These are phyloP conservation scores for Conringia planisiliqua DNA, from an alignment of 345 rosid species.

Conservation along the genomic window DNA sequence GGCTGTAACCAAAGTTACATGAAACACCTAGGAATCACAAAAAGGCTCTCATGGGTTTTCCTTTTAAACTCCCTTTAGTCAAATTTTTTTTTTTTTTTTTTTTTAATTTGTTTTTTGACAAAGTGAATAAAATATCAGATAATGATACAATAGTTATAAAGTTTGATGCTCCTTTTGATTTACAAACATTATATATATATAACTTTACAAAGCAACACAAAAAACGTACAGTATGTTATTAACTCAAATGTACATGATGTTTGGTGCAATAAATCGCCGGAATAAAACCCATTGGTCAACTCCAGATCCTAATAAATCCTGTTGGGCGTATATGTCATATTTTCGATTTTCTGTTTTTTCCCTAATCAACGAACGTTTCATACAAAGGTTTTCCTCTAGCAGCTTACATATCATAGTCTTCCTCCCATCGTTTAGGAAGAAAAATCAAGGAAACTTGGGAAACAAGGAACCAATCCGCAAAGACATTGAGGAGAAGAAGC, in stretches of 20 bases:
- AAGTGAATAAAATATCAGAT: not conserved
- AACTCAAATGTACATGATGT: not conserved
- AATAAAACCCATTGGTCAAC: not conserved
- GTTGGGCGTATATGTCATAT: not conserved
- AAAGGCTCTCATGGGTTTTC: too few relatives aligned
- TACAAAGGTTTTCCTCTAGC: not conserved
- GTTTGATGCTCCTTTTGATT: not conserved
- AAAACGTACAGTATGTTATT: not conserved
- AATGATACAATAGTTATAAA: not conserved
- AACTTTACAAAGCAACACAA: not conserved
- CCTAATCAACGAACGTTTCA: not conserved
- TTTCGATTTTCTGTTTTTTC: not conserved
- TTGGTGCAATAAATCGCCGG: not conserved
- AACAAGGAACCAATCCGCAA: conserved; percentile 13
- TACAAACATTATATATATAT: not conserved
- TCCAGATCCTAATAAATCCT: not conserved
- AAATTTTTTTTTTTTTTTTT: too few relatives aligned
- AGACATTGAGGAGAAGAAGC: conserved; percentile 16
- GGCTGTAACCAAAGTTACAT: too few relatives aligned
- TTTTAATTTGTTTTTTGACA: too few relatives aligned
- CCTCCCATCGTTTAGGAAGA: not conserved
- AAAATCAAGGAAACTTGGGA: not conserved
- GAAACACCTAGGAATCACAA: too few relatives aligned
- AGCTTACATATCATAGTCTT: conserved; percentile 7
- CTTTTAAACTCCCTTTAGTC: too few relatives aligned